A percentile compares a stretch with the other conserved stretches of the same genome.
phyloP scores from a whole-genome alignment of 108 stramenopile genomes.

The Chaetoceros muelleri region DNA sequence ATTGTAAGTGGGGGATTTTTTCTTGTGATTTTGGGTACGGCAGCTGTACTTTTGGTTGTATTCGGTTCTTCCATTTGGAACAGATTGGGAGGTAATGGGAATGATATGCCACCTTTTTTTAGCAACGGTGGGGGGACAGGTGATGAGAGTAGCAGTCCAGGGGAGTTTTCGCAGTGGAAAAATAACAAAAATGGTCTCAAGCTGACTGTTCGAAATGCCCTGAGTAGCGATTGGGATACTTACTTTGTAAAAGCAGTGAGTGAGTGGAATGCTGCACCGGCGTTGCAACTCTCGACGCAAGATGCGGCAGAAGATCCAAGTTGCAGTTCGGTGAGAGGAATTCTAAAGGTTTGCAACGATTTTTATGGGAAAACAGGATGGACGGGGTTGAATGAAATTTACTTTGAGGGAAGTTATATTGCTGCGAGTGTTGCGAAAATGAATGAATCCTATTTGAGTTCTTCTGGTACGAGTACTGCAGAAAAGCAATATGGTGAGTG shows the following conservation, averaged over 20 bases:
- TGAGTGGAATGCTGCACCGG: slow-evolving; percentile 48
- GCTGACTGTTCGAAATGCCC: slow-evolving; percentile 37
- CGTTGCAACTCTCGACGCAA: slow-evolving; percentile 25
- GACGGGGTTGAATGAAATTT: slow-evolving; percentile 65
- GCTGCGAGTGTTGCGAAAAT: slow-evolving; percentile 51
- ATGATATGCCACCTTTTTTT: neutral
- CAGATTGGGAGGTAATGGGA: neutral
- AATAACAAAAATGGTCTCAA: slow-evolving; percentile 20
- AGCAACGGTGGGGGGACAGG: neutral
- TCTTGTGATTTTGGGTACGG: neutral
- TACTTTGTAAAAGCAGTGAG: slow-evolving; percentile 36
- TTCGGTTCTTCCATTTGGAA: neutral
- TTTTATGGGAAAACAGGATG: slow-evolving; percentile 62
- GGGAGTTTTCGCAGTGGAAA: neutral
- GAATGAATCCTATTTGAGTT: slow-evolving; percentile 66
- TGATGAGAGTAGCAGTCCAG: neutral
- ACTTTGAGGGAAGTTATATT: slow-evolving; percentile 17
- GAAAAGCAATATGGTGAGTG: slow-evolving; percentile 37
- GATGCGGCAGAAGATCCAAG: slow-evolving; percentile 21
- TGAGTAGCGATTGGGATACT: slow-evolving; percentile 50
- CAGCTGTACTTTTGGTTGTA: neutral
- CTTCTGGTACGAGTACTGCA: slow-evolving; percentile 26
- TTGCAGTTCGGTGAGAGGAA: slow-evolving; percentile 30
- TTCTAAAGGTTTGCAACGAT: slow-evolving; percentile 62
- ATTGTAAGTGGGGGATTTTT: neutral